phyloP scores from a whole-genome alignment of 1,139 yeast genomes.

The Geotrichum carabidarum region DNA sequence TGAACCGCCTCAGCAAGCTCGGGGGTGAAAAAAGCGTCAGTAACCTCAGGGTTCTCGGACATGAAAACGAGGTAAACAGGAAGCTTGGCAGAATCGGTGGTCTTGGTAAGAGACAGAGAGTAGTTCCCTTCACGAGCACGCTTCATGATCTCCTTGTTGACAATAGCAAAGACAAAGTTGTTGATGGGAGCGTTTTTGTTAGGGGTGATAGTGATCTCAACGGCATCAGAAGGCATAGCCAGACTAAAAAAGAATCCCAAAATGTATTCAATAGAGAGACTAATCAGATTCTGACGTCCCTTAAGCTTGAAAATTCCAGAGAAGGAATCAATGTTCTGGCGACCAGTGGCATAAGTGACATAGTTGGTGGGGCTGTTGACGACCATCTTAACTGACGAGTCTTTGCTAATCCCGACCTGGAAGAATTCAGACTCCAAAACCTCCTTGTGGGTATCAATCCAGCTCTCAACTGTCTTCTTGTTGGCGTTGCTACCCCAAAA shows the following conservation, averaged over 20 bases:
- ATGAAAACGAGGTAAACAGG: conserved; percentile 77
- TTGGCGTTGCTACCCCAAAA: conserved; percentile 58
- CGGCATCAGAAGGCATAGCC: conserved; percentile 44
- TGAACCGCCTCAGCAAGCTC: conserved; percentile 48
- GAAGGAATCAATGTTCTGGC: conserved; percentile 65
- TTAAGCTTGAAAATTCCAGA: conserved; percentile 58
- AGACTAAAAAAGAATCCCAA: conserved; percentile 52
- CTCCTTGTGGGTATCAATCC: conserved; percentile 46
- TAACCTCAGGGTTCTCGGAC: conserved; percentile 83
- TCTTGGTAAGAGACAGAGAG: conserved; percentile 77
- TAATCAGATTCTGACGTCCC: conserved; percentile 75
- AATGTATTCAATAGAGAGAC: conserved; percentile 54
- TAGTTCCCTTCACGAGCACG: conserved; percentile 69
- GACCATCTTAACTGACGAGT: conserved; percentile 34
- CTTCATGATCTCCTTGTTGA: conserved; percentile 80
- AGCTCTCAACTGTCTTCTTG: conserved; percentile 48
- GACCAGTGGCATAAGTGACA: conserved; percentile 83
- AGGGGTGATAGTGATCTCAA: conserved; percentile 54
- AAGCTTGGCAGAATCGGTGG: conserved; percentile 62
- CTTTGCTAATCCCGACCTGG: conserved; percentile 61
- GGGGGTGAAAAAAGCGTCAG: conserved; percentile 55
- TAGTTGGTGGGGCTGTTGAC: conserved; percentile 68
- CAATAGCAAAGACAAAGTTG: conserved; percentile 76
- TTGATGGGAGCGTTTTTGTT: conserved; percentile 46
- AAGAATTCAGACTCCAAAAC: conserved; percentile 63